A percentile compares a stretch with the other conserved stretches of the same genome.
These are phyloP conservation scores for Scleromitrula shiraiana DNA, from an alignment of 2,329 filamentous ascomycete species.

Conservation along the genomic window DNA sequence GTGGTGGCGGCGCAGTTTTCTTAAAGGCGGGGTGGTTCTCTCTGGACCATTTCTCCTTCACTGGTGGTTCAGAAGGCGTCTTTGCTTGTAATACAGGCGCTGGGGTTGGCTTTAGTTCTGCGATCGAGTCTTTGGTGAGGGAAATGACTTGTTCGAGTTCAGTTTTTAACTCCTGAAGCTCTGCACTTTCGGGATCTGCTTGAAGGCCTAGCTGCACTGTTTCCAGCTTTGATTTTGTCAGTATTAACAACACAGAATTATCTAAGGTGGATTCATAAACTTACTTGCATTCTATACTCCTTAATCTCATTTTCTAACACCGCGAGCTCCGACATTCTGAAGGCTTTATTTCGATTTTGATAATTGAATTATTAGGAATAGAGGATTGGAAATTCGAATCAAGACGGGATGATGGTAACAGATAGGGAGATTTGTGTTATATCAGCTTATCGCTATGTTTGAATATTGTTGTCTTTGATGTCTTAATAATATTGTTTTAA, in stretches of 20 bases:
- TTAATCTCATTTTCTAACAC: conserved; percentile 41
- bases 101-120: conserved; percentile 55
- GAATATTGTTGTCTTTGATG: too few species aligned
- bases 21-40: conserved; percentile 74
- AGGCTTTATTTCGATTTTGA: not conserved
- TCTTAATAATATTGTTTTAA: too few species aligned
- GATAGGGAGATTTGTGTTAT: too few species aligned
- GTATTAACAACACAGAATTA: not conserved
- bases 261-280: conserved; percentile 2
- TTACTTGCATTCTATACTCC: conserved; percentile 52
- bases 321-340: conserved; percentile 23
- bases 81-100: conserved; percentile 24
- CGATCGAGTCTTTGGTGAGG: conserved; percentile 71
- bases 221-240: conserved; percentile 52
- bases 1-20: conserved; percentile 41
- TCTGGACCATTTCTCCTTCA: conserved; percentile 67
- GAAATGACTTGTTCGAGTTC: conserved; percentile 78
- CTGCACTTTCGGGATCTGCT: conserved; percentile 71
- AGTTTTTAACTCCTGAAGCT: conserved; percentile 67
- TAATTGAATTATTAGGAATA: too few species aligned
- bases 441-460: too few species aligned
- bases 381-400: too few species aligned
- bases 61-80: conserved; percentile 42
- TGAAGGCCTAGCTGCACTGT: conserved; percentile 68
- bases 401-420: too few species aligned